Conservation (phyloP, 768 basidiomycete genomes). For the Pulveroboletus sp. region DNA sequence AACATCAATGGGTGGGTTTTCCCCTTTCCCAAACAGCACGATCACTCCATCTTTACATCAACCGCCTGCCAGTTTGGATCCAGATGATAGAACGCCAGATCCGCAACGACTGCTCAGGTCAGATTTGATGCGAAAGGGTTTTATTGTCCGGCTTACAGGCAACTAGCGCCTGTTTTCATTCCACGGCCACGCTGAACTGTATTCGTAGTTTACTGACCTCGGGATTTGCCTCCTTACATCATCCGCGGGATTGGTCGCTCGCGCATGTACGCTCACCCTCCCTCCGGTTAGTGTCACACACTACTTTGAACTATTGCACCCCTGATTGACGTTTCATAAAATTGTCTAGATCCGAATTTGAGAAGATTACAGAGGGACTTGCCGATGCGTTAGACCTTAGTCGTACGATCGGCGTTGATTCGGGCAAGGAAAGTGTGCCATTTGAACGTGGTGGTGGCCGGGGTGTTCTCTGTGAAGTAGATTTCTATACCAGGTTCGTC, state of each 20-base stretch:
- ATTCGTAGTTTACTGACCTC: slow-evolving; percentile 84
- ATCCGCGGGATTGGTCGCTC: slow-evolving; percentile 89
- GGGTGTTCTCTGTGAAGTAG: slow-evolving; percentile 78
- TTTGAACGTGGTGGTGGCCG: slow-evolving; percentile 68
- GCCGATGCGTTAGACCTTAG: slow-evolving; percentile 93
- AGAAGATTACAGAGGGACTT: slow-evolving; percentile 76
- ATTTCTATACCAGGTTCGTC: slow-evolving; percentile 84
- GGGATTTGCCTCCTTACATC: slow-evolving; percentile 89
- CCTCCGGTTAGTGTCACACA: slow-evolving; percentile 47
- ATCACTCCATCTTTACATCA: neutral
- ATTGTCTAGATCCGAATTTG: slow-evolving; percentile 65
- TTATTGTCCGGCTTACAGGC: slow-evolving; percentile 4
- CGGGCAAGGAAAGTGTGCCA: slow-evolving; percentile 37
- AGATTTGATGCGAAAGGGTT: slow-evolving; percentile 3
- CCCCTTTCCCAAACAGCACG: neutral
- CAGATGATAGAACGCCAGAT: slow-evolving; percentile 80
- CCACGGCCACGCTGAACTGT: slow-evolving; percentile 88
- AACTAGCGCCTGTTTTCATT: slow-evolving; percentile 90
- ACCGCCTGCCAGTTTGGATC: slow-evolving; percentile 42
- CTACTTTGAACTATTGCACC: neutral
- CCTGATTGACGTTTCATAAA: slow-evolving; percentile 12
- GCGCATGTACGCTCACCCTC: slow-evolving; percentile 83
- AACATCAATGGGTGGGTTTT: slow-evolving; percentile 82
- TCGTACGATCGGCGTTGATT: slow-evolving; percentile 75
- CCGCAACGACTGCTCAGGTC: slow-evolving; percentile 82